phyloP scores from a whole-genome alignment of 1,284 basidiomycete genomes.

The Peniophora sp. region DNA sequence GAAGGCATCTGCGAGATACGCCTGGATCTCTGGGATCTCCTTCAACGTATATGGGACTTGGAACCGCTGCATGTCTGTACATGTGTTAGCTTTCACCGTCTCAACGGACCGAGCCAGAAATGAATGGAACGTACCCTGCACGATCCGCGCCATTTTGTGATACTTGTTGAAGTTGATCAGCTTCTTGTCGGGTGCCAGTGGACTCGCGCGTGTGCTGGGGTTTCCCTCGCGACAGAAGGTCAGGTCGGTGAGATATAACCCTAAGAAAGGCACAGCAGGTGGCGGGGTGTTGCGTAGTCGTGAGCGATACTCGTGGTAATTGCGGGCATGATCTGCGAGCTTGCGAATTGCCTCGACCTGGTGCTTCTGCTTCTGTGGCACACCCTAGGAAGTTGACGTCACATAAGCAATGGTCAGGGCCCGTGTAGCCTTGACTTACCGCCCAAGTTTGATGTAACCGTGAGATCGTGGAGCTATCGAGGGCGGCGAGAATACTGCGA shows the following conservation, averaged over 20 bases:
- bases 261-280: constrained; percentile 88
- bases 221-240: constrained; percentile 97
- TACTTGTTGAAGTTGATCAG: constrained; percentile 96
- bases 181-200: constrained; percentile 67
- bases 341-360: constrained; percentile 78
- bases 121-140: constrained; percentile 51
- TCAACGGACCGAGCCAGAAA: background rate
- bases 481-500: constrained; percentile 86
- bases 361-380: constrained; percentile 78
- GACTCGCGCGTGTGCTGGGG: constrained; percentile 77
- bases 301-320: constrained; percentile 89
- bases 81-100: background rate
- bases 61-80: constrained; percentile 86
- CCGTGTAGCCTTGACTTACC: constrained; percentile 36
- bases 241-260: constrained; percentile 84
- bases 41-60: constrained; percentile 81
- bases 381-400: constrained; percentile 46
- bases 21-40: constrained; percentile 78
- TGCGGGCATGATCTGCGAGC: constrained; percentile 84
- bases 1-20: constrained; percentile 66
- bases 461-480: constrained; percentile 92
- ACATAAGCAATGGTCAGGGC: constrained; percentile 5
- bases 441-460: constrained; percentile 89
- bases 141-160: constrained; percentile 82
- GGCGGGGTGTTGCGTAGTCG: constrained; percentile 75